Evolutionary conservation across 2,329 filamentous ascomycete genomes (phyloP), one percentile per base, ranked within the genome.

Genomic region (Aspergillus hortae): DNA sequence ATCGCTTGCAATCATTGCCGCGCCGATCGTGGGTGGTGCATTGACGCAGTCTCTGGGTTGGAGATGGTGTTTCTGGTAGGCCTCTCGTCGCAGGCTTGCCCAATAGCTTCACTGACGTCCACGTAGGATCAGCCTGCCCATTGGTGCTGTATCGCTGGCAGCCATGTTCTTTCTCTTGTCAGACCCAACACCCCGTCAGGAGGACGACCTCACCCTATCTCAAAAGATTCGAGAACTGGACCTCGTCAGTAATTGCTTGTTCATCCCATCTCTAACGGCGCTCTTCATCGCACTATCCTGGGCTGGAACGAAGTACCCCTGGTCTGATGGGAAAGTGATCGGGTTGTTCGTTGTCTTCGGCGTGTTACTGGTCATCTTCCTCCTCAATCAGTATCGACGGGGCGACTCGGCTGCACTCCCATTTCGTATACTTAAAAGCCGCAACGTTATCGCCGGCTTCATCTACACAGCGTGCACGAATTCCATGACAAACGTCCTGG

Each of bases 291-390:
- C 65, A 0, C 54, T 74, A 1, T 61, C 63, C 35, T 73, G 68
- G 68, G 71, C 61, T 6, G 70, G 71, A 12, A 67, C 56, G 2
- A 66, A 60, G 11, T 73, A 73, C 46, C 30, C 61, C 30, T 74
- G 71, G 71, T 54, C 53, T 14, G 58, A 63, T 51, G 54, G 52
- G 12, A 57, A 57, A 15, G 64, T 74, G 21, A 67, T 74, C 51
- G 64, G 49, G 9, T 53, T 67, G 14, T 61, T 75, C 11, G 54
- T 67, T 33, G 54, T 66, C 2, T 70, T 66, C 46, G 67, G 44
- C 23, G 55, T 71, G 1, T 61, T 73, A 1, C 42, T 68, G 27
- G 49, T 51, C n/a, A 59, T 55, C 9, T 74, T 74, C 46, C 12
- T 56, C 10, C 61, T 53, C 45, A 58, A 65, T 44, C 70, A 73